Evolutionary conservation across 306 rosid species (phyloP).

Genomic region (Senna tora): DNA sequence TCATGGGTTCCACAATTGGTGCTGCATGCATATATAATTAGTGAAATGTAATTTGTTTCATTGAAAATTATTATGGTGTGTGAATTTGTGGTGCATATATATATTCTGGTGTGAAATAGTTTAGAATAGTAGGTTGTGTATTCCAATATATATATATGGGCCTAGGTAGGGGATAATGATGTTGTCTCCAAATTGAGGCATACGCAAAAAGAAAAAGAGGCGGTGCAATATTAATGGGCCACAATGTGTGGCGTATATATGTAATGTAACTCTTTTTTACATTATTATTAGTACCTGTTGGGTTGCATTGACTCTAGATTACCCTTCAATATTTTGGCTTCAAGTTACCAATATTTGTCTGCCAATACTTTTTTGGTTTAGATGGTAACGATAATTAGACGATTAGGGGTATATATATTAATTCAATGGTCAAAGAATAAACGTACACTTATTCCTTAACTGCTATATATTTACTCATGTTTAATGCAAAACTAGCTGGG

Average conservation of each 20-base stretch:
- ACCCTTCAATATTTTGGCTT: conserved; percentile 31
- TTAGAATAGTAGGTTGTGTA: background rate
- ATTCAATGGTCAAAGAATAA: too few species aligned
- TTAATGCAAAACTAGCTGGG: too few species aligned
- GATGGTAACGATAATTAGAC: too few species aligned
- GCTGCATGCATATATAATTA: conserved; percentile 7
- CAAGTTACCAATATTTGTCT: background rate
- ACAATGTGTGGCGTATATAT: conserved; percentile 22
- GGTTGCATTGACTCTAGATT: conserved; percentile 61
- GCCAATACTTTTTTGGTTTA: background rate
- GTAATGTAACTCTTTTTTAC: too few species aligned
- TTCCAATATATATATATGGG: conserved; percentile 34
- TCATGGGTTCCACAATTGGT: conserved; percentile 16
- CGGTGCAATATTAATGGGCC: conserved; percentile 33
- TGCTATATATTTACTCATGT: too few species aligned
- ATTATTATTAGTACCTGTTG: conserved; percentile 33
- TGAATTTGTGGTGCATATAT: too few species aligned
- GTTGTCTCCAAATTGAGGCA: conserved; percentile 56
- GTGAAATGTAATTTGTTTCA: conserved; percentile 23
- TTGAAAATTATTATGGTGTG: conserved; percentile 6
- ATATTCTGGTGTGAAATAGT: background rate
- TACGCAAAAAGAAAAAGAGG: conserved; percentile 44
- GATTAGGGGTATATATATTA: too few species aligned
- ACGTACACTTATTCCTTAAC: too few species aligned
- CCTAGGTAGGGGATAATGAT: conserved; percentile 53